Evolutionary conservation across 495 filamentous ascomycete species (phyloP), one percentile per base, ranked within the genome.

Genomic region (Parmelia sp.): DNA sequence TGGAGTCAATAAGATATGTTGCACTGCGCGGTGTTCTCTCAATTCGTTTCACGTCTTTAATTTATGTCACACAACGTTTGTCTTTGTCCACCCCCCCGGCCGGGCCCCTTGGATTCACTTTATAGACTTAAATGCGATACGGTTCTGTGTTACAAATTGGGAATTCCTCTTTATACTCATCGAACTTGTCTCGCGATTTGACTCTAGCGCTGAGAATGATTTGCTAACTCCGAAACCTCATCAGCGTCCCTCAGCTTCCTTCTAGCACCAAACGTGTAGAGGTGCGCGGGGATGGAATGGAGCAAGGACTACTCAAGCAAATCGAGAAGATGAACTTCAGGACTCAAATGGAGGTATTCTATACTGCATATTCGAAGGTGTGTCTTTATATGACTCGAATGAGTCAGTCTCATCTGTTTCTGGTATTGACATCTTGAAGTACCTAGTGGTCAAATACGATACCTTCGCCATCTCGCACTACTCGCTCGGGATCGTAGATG

Each of bases 311-410:
- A 21, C 31, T 79, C 10, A 72, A 75, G 21, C 68, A 71, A 40
- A 70, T 78, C 37, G 74, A 73, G 62, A 73, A 72, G 42, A 69
- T 78, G 72, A 73, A 71, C 29, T 73, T 78, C 57, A 70, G 73
- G 58, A 76, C 74, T 60, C 77, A 78, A 67, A 70, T 77, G 63
- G 69, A 78, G 57, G 64, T 69, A 8, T 77, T 76, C 70, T 73
- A 78, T 67, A 74, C 72, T 9, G 79, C 80, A 4, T 85, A 85
- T 69, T 79, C 80, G 5, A 79, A 77, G 65, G 77, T 83, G 65
- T 73, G 31, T 68, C 73, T 40, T 62, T 75, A 59, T 64, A 64
- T 36, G 72, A 67, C 57, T 10, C 29, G 7, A 45, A 7, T 4
- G 6, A 29, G n/a, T n/a, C 36, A 3, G 37, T 51, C 58, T 31